A percentile compares a stretch with the other conserved stretches of the same genome.
Evolutionary conservation across 2,329 filamentous ascomycete genomes (phyloP).

Genomic region (Tolypocladium inflatum): DNA sequence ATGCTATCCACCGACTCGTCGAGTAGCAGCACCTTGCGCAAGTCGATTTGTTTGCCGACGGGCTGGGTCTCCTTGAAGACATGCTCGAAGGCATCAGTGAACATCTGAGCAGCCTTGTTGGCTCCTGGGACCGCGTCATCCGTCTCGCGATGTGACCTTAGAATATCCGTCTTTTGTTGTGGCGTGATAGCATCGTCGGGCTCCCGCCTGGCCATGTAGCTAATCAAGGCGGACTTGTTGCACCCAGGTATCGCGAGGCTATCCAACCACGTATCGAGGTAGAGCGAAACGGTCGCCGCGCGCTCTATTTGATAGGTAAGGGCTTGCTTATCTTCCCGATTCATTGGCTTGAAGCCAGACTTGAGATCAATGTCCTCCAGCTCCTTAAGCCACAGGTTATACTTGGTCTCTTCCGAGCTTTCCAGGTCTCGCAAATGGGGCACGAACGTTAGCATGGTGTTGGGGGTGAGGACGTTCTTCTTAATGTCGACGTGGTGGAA

Average conservation of each 20-base stretch:
- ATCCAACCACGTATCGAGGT: conserved; percentile 44
- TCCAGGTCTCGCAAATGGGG: conserved; percentile 49
- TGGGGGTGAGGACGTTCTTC: conserved; percentile 50
- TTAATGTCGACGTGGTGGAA: conserved; percentile 52
- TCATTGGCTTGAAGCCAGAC: conserved; percentile 46
- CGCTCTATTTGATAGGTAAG: conserved; percentile 42
- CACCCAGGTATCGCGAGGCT: conserved; percentile 40
- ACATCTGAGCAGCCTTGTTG: conserved; percentile 34
- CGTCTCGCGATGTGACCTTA: conserved; percentile 36
- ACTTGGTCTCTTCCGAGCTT: conserved; percentile 44
- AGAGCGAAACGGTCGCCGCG: conserved; percentile 40
- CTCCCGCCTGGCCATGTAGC: conserved; percentile 41
- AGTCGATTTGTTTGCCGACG: conserved; percentile 29
- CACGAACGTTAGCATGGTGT: conserved; percentile 51
- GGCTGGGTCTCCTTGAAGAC: conserved; percentile 34
- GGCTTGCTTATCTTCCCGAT: conserved; percentile 38
- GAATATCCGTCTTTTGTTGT: conserved; percentile 42
- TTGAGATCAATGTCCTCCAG: conserved; percentile 48
- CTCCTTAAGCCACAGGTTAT: conserved; percentile 47
- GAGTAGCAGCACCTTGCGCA: conserved; percentile 42
- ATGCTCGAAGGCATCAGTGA: conserved; percentile 46
- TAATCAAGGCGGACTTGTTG: conserved; percentile 41
- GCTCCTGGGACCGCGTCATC: conserved; percentile 29
- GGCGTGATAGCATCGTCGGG: conserved; percentile 40
- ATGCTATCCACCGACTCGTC: conserved; percentile 45